These are phyloP conservation scores for Nigrospora sphaerica DNA, from an alignment of 2,329 filamentous ascomycete species.

Conservation along the genomic window DNA sequence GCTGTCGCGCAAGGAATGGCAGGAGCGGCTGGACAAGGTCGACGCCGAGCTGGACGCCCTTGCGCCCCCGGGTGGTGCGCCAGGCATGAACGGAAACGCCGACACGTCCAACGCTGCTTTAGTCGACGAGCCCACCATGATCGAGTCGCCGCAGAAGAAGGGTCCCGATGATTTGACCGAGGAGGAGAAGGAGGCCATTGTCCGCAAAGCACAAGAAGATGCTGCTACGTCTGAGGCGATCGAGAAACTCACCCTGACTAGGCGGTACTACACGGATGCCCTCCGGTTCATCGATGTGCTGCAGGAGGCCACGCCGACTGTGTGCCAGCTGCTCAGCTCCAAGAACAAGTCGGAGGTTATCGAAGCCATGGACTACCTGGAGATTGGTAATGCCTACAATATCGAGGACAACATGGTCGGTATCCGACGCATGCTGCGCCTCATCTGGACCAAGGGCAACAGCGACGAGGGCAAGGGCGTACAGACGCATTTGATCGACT, in stretches of 20 bases:
- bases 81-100: slow-evolving; percentile 61
- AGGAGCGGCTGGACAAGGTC: slow-evolving; percentile 70
- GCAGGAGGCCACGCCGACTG: slow-evolving; percentile 70
- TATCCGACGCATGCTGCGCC: slow-evolving; percentile 87
- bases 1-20: slow-evolving; percentile 80
- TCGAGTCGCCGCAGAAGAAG: slow-evolving; percentile 60
- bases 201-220: slow-evolving; percentile 77
- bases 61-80: slow-evolving; percentile 67
- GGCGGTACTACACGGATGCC: slow-evolving; percentile 88
- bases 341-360: slow-evolving; percentile 98
- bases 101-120: slow-evolving; percentile 70
- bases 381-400: slow-evolving; percentile 91
- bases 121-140: slow-evolving; percentile 80
- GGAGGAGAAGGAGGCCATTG: slow-evolving; percentile 64
- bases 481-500: slow-evolving; percentile 92
- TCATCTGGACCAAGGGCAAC: slow-evolving; percentile 99
- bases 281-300: slow-evolving; percentile 89
- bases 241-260: slow-evolving; percentile 78
- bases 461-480: slow-evolving; percentile 98
- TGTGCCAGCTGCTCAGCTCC: slow-evolving; percentile 84
- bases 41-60: slow-evolving; percentile 76
- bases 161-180: slow-evolving; percentile 61
- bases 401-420: slow-evolving; percentile 88
- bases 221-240: slow-evolving; percentile 85
- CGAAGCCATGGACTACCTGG: slow-evolving; percentile 98